A percentile compares a stretch with the other conserved stretches of the same genome.
These are phyloP conservation scores for Erysimum cheiranthoides DNA, from an alignment of 345 rosid species.

Conservation along the genomic window DNA sequence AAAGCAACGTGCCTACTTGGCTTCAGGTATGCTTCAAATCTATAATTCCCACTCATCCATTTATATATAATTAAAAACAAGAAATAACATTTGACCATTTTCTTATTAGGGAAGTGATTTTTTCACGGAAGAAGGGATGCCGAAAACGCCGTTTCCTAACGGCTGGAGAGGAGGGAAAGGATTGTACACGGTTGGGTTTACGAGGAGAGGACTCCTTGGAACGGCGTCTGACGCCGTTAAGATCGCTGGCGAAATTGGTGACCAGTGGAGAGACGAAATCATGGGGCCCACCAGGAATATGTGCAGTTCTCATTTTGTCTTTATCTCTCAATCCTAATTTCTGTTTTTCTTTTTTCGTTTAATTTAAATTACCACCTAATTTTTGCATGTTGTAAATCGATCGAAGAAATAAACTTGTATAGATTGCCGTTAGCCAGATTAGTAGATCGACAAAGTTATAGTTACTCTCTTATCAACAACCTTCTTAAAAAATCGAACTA, in stretches of 20 bases:
- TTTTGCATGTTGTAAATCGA: conserved; percentile 38
- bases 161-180: conserved; percentile 87
- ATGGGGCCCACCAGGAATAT: conserved; percentile 38
- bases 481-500: neutral
- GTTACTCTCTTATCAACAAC: conserved; percentile 4
- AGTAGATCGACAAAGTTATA: conserved; percentile 9
- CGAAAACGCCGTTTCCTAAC: conserved; percentile 74
- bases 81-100: neutral
- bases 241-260: conserved; percentile 66
- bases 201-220: conserved; percentile 82
- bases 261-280: conserved; percentile 56
- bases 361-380: conserved; percentile 12
- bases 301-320: conserved; percentile 55
- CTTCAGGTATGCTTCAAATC: conserved; percentile 62
- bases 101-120: conserved; percentile 57
- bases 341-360: neutral
- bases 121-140: conserved; percentile 86
- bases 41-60: conserved; percentile 17
- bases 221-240: conserved; percentile 74
- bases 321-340: conserved; percentile 39
- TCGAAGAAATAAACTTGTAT: conserved; percentile 37
- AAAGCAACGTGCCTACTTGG: conserved; percentile 92
- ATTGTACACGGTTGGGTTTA: conserved; percentile 85
- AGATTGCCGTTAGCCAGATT: conserved; percentile 13
- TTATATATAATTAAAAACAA: neutral